Evolutionary conservation across 1,139 yeast species (phyloP), one percentile per base, ranked within the genome.

Genomic region (Candida neerlandica): DNA sequence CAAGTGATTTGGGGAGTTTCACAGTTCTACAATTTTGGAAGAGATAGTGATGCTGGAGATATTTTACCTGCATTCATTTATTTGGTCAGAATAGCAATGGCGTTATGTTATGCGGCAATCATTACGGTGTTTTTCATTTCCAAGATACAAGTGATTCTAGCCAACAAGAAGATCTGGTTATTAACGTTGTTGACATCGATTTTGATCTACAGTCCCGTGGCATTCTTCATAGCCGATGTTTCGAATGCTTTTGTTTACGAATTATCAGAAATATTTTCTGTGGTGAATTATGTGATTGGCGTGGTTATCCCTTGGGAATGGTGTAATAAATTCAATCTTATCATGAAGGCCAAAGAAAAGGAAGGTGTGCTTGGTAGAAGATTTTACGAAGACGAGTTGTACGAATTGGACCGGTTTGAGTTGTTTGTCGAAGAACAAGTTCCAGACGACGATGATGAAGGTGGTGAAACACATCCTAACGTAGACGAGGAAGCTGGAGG

Each of bases 251-350:
- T 89, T 81, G 82, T 87, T 12, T 81, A 81, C 53, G 86, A 85
- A 54, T 76, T 89, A 58, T 83, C 91, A 11, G 92, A 87, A 58
- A 72, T 88, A 41, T 85, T 87, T 61, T 84, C 86, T 40, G 82
- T 89, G 35, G 85, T 86, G 1, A 78, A 86, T 7, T 87, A 85
- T 62, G 84, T 87, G n/a, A 75, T 86, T 27, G 80, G 89, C 46
- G 88, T 88, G 42, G 87, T 88, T 5, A 77, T 87, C 15, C 90
- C 89, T 0, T 89, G 96, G 96, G 95, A 86, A 65, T 89, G 96
- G 96, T 81, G 89, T 53, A 90, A 88, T 61, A 77, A 89, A 53
- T 78, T 86, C 47, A 80, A 80, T 51, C 69, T 77, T 12, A 69
- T 85, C 27, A 86, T 85, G 69, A 80, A 80, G 56, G 76, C 75